phyloP scores from a whole-genome alignment of 2,329 filamentous ascomycete species.

The Lojkania enalia region DNA sequence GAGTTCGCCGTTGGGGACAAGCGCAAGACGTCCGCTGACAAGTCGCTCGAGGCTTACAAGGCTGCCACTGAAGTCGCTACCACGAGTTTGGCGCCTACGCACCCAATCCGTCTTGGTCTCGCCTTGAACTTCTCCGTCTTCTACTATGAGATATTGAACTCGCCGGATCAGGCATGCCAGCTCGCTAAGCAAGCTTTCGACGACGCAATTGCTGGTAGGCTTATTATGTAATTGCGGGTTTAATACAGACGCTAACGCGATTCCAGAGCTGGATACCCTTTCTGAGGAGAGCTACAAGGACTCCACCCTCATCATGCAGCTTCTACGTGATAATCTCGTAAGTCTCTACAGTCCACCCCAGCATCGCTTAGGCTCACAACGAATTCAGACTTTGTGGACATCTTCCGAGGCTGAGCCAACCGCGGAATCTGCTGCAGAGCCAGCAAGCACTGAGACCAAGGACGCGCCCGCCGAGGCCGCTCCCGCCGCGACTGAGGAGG shows the following conservation, averaged over 20 bases:
- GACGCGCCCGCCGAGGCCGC: constrained; percentile 46
- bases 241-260: background rate
- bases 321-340: constrained; percentile 94
- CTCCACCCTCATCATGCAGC: constrained; percentile 98
- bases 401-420: constrained; percentile 94
- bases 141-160: constrained; percentile 99
- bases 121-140: constrained; percentile 98
- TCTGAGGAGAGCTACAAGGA: constrained; percentile 99
- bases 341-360: background rate
- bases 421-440: constrained; percentile 60
- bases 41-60: constrained; percentile 97
- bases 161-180: constrained; percentile 96
- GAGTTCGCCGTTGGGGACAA: constrained; percentile 94
- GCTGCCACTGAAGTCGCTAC: constrained; percentile 86
- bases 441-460: constrained; percentile 53
- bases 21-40: constrained; percentile 91
- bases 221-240: background rate
- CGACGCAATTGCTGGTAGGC: constrained; percentile 85
- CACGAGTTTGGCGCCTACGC: constrained; percentile 85
- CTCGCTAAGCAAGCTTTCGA: constrained; percentile 95
- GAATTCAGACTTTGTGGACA: constrained; percentile 89
- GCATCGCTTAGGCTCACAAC: background rate
- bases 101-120: constrained; percentile 90
- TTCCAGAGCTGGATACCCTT: constrained; percentile 85
- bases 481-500: constrained; percentile 61